phyloP scores from a whole-genome alignment of 1,284 basidiomycete species.

The Abortiporus biennis region DNA sequence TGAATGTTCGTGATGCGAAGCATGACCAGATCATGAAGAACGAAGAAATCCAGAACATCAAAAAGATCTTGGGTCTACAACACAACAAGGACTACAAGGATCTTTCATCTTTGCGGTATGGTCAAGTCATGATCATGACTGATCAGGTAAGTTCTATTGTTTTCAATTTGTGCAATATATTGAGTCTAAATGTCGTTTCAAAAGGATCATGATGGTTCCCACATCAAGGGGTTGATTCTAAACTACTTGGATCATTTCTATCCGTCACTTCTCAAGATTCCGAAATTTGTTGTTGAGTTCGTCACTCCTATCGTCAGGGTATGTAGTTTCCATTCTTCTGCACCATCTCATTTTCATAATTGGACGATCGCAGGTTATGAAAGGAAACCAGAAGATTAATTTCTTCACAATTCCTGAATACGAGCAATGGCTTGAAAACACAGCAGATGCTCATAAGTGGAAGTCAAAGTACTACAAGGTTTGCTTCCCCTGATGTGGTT shows the following conservation, averaged over 20 bases:
- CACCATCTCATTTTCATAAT: neutral
- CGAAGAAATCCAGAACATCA: conserved; percentile 94
- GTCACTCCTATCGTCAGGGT: conserved; percentile 98
- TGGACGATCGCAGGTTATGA: conserved; percentile 51
- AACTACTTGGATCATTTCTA: conserved; percentile 98
- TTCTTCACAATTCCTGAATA: conserved; percentile 99
- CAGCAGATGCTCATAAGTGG: conserved; percentile 84
- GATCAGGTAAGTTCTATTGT: conserved; percentile 70
- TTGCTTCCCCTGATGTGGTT: neutral
- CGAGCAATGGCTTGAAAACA: conserved; percentile 85
- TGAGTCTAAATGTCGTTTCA: conserved; percentile 9
- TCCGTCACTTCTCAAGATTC: conserved; percentile 89
- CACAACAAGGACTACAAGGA: conserved; percentile 87
- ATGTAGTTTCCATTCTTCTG: conserved; percentile 21
- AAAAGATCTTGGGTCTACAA: conserved; percentile 96
- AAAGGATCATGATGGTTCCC: conserved; percentile 99
- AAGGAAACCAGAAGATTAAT: conserved; percentile 76
- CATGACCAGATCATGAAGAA: conserved; percentile 99
- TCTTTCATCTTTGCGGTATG: conserved; percentile 80
- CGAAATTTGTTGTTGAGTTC: conserved; percentile 95
- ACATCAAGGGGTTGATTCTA: conserved; percentile 98
- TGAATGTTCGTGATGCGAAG: conserved; percentile 96
- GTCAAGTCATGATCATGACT: conserved; percentile 99
- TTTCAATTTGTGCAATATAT: conserved; percentile 2
- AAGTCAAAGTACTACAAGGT: conserved; percentile 96